Percentiles rank a stretch among this genome's conserved stretches.
Evolutionary conservation across 2,329 filamentous ascomycete genomes (phyloP).

Genomic region (Aspergillus costaricaensis): DNA sequence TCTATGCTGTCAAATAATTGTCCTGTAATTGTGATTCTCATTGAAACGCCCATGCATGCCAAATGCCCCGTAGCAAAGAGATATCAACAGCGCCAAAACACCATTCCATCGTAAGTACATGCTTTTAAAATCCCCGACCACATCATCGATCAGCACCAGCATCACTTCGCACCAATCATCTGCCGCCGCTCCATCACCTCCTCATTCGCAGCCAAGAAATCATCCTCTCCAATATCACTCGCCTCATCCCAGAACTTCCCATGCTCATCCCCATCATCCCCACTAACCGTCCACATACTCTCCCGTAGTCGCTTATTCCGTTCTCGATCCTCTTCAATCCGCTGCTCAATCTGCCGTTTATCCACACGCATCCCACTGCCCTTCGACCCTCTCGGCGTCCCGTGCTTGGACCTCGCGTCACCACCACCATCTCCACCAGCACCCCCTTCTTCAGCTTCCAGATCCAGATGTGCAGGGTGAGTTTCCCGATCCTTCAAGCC

Average conservation of each 20-base stretch:
- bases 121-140: neutral
- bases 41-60: neutral
- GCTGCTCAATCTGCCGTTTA: slow-evolving; percentile 87
- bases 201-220: slow-evolving; percentile 74
- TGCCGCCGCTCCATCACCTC: slow-evolving; percentile 62
- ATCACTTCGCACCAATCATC: slow-evolving; percentile 37
- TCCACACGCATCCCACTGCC: slow-evolving; percentile 61
- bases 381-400: slow-evolving; percentile 31
- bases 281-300: slow-evolving; percentile 85
- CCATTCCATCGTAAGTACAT: neutral
- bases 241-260: slow-evolving; percentile 82
- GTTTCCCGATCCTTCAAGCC: slow-evolving; percentile 78
- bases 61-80: neutral
- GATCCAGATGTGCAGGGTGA: slow-evolving; percentile 58
- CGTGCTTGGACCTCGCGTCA: slow-evolving; percentile 27
- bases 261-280: slow-evolving; percentile 69
- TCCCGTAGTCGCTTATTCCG: slow-evolving; percentile 89
- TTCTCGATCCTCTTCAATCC: slow-evolving; percentile 95
- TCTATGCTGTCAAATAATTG: neutral
- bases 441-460: slow-evolving; percentile 27
- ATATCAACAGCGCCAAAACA: neutral
- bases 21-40: neutral
- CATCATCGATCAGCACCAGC: neutral
- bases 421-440: slow-evolving; percentile 24
- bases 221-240: slow-evolving; percentile 85